phyloP scores from a whole-genome alignment of 1,284 basidiomycete species.

The Sporisorium graminicola region DNA sequence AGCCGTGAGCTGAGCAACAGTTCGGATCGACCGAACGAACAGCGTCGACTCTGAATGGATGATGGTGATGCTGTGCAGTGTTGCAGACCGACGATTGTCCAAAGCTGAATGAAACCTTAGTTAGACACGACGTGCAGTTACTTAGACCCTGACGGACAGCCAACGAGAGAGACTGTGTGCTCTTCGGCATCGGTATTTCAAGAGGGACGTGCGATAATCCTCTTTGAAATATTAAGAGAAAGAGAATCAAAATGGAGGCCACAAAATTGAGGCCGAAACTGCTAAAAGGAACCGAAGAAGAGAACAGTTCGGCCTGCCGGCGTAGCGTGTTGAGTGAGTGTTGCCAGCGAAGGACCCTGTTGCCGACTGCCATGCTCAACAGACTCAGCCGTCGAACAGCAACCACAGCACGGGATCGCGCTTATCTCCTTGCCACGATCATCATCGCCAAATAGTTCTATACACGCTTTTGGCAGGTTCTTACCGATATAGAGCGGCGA shows the following conservation, averaged over 20 bases:
- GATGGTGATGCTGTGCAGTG: neutral
- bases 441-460: neutral
- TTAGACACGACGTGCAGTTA: neutral
- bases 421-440: neutral
- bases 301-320: neutral
- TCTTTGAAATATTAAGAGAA: conserved; percentile 1
- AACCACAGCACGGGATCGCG: too few relatives aligned
- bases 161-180: neutral
- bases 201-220: neutral
- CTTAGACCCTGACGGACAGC: conserved; percentile 6
- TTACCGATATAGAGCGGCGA: neutral
- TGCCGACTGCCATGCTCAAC: neutral
- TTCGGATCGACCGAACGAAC: neutral
- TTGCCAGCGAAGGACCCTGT: neutral
- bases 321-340: neutral
- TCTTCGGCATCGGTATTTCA: neutral
- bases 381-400: neutral
- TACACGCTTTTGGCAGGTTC: neutral
- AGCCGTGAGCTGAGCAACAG: neutral
- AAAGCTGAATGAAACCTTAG: neutral
- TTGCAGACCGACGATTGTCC: neutral
- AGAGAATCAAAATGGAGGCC: neutral
- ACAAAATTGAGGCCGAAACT: neutral
- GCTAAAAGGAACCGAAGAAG: neutral
- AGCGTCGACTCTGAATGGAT: neutral